phyloP scores from a whole-genome alignment of 1,139 yeast species.

The Zygosaccharomyces pseudobailii region DNA sequence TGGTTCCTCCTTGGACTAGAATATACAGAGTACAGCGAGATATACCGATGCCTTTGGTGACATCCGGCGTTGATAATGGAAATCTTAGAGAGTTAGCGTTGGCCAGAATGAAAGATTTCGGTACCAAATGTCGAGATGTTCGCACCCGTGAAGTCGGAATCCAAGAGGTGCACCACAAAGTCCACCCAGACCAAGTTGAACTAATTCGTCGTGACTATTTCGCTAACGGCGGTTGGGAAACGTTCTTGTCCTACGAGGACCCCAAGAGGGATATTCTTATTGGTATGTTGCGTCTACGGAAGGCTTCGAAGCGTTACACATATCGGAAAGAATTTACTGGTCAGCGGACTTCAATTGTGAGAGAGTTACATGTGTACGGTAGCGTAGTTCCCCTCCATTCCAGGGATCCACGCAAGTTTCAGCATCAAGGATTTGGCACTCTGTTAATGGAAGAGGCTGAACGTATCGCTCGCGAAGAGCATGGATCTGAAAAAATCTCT shows the following conservation, averaged over 20 bases:
- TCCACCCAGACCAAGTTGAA: constrained; percentile 96
- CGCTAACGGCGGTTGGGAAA: constrained; percentile 99
- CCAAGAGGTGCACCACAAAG: constrained; percentile 96
- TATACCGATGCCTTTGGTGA: constrained; percentile 98
- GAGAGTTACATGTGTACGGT: constrained; percentile 96
- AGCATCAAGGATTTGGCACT: constrained; percentile 99
- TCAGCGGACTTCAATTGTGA: constrained; percentile 86
- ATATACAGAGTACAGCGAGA: constrained; percentile 97
- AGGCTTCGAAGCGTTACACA: constrained; percentile 85
- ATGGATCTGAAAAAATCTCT: constrained; percentile 83
- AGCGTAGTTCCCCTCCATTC: constrained; percentile 96
- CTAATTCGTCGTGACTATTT: constrained; percentile 90
- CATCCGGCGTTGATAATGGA: constrained; percentile 98
- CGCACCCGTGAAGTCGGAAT: constrained; percentile 98
- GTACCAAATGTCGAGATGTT: constrained; percentile 94
- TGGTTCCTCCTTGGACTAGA: constrained; percentile 99
- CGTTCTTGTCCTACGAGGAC: constrained; percentile 92
- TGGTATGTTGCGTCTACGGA: constrained; percentile 82
- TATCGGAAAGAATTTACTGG: constrained; percentile 80
- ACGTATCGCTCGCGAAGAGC: constrained; percentile 91
- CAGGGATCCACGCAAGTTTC: constrained; percentile 97
- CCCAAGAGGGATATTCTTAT: constrained; percentile 94
- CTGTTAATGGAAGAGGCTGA: constrained; percentile 98
- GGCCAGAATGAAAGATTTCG: constrained; percentile 97
- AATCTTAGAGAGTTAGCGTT: constrained; percentile 90